Evolutionary conservation across 164 flowering plant genomes (phyloP), one percentile per base, ranked within the genome.

Genomic region (Stephania cephalantha): DNA sequence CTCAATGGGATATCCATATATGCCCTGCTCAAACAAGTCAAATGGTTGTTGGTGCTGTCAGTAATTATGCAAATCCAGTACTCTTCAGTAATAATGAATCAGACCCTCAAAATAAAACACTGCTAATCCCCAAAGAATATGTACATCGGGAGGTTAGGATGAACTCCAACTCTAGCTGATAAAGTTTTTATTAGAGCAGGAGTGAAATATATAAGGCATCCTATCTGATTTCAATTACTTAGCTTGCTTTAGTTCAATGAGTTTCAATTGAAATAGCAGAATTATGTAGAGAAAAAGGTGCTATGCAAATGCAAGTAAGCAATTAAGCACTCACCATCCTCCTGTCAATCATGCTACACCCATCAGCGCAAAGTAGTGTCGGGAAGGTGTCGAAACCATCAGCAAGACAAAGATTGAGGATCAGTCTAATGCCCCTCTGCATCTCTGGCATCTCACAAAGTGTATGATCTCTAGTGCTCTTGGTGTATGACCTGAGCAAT

Each of bases 351-450:
- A 82, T 85, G 42, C 81, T 73, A 55, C 86, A 83, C 0, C 85
- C 85, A 76, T 85, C 85, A 7, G 85, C 84, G 68, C 87, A 85
- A 4, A 85, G 76, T 67, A 83, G 79, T 0, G 84, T 85, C 0
- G 86, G 88, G 46, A 84, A 85, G 46, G 84, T 83, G 75, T 85
- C 84, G 46, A 85, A 85, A 55, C 84, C 86, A 69, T 85, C 86
- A 4, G 85, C 78, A 15, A 85, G 75, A 68, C 85, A 85, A n/a
- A 85, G 81, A 65, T 78, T 68, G 1, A 85, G 85, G 35, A 85
- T 84, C 66, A 81, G 44, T 52, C 70, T 78, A 74, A 85, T 85
- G 29, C 85, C 86, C 58, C 72, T 79, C 77, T 85, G 86, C 25
- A 78, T 78, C 70, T 83, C 82, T 5, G 86, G 79, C 71, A 46